phyloP scores from a whole-genome alignment of 495 filamentous ascomycete species.

The Chlorociboria aeruginascens region DNA sequence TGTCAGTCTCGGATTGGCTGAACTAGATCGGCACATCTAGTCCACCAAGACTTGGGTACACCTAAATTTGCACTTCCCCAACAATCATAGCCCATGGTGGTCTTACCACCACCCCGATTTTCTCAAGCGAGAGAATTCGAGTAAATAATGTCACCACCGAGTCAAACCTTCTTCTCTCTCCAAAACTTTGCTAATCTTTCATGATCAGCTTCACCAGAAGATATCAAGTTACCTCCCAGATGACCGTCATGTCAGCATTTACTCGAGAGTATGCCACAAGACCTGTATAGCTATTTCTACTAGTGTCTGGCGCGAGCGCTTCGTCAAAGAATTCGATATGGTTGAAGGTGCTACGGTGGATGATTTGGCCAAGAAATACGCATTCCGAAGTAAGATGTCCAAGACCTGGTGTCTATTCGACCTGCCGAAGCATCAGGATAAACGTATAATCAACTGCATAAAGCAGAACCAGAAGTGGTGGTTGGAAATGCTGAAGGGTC shows the following conservation, averaged over 20 bases:
- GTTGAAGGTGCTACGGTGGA: not conserved
- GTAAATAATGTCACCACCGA: no score
- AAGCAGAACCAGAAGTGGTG: not conserved
- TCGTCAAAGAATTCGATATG: conserved; percentile 5
- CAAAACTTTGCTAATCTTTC: not conserved
- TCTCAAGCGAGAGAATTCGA: no score
- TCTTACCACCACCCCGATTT: no score
- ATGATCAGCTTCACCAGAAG: conserved; percentile 11
- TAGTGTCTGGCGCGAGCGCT: conserved; percentile 12
- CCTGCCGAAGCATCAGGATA: not conserved
- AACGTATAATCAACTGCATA: not conserved
- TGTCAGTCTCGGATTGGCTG: no score
- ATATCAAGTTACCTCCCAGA: conserved; percentile 6
- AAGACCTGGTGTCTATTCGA: conserved; percentile 6
- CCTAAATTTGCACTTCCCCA: no score
- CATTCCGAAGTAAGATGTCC: not conserved
- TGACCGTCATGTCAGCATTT: conserved; percentile 8
- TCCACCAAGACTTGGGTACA: no score
- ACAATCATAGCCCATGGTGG: no score
- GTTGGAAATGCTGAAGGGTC: conserved; percentile 1
- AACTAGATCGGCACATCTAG: no score
- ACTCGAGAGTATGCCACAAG: conserved; percentile 1
- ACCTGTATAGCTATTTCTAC: not conserved
- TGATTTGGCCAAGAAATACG: conserved; percentile 2
- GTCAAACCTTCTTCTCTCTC: no score